Conservation (phyloP, 208 protist species). For the Porcisia deanei region DNA sequence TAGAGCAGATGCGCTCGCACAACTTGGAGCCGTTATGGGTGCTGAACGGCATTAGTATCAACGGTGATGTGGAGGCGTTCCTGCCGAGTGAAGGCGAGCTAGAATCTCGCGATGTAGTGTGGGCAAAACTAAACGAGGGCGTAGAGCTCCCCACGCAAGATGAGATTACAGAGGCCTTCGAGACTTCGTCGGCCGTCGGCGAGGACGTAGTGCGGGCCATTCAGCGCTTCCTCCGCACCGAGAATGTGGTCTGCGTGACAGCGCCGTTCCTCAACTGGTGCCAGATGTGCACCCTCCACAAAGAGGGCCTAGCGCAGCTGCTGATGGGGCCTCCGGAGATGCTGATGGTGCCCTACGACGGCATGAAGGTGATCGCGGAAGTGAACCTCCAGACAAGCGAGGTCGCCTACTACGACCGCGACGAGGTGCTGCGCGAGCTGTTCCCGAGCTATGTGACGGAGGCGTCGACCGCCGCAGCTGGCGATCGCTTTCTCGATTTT, state of each 20-base stretch:
- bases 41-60: constrained; percentile 80
- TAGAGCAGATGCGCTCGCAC: constrained; percentile 58
- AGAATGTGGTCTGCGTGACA: constrained; percentile 68
- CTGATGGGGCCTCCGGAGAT: constrained; percentile 81
- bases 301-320: constrained; percentile 72
- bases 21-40: constrained; percentile 84
- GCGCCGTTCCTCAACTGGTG: constrained; percentile 88
- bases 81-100: constrained; percentile 62
- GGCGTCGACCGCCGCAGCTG: constrained; percentile 49
- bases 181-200: constrained; percentile 56
- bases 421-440: constrained; percentile 62
- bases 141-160: constrained; percentile 37
- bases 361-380: constrained; percentile 72
- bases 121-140: constrained; percentile 62
- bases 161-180: constrained; percentile 69
- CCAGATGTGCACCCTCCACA: constrained; percentile 82
- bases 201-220: constrained; percentile 84
- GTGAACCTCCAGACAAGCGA: constrained; percentile 59
- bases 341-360: constrained; percentile 78
- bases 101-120: constrained; percentile 56
- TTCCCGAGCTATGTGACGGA: constrained; percentile 66
- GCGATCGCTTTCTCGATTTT: constrained; percentile 82
- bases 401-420: constrained; percentile 68
- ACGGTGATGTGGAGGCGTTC: constrained; percentile 82
- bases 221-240: constrained; percentile 66